Evolutionary conservation across 2,329 filamentous ascomycete genomes (phyloP), one percentile per base, ranked within the genome.

Genomic region (Fusarium continuum): DNA sequence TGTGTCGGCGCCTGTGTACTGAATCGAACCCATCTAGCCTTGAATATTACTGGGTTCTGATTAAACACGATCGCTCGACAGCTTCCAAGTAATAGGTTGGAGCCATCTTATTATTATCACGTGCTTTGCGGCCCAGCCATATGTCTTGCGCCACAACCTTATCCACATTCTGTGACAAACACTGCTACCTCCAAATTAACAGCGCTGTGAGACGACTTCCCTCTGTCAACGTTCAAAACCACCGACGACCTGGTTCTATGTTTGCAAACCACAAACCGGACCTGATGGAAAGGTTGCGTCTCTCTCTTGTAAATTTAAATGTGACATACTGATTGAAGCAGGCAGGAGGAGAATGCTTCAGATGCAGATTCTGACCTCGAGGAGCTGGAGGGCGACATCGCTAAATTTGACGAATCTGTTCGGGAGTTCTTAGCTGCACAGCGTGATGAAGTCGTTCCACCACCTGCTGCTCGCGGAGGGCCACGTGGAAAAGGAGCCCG

Each of bases 331-430:
- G 19, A 65, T 34, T 29, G 16, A 38, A 38, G 8, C 9, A 65
- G 62, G 40, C 62, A 48, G 19, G 40, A 62, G 22, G 46, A 55
- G 23, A 73, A 70, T 20, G 68, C 70, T 6, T 80, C 78, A 10
- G 79, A 80, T 52, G 77, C 75, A 17, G 79, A 81, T 52, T 81
- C 79, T 14, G 79, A 81, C 49, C 68, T 78, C n/a, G 76, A 80
- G 57, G 77, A 80, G 65, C 71, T 81, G 8, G 73, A 78, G 48
- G 75, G 74, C 13, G 79, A 81, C 38, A 81, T 80, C 46, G 77
- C 75, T 41, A 80, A 75, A 51, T 77, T 76, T 51, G 78, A 81
- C 44, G 73, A 78, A 55, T 76, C 78, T 4, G 78, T 80, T 8
- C 72, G 76, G 34, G 71, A 74, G 22, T 81, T 81, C 32, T 64